phyloP scores from a whole-genome alignment of 2,329 filamentous ascomycete genomes.

The Claviceps pazoutovae region DNA sequence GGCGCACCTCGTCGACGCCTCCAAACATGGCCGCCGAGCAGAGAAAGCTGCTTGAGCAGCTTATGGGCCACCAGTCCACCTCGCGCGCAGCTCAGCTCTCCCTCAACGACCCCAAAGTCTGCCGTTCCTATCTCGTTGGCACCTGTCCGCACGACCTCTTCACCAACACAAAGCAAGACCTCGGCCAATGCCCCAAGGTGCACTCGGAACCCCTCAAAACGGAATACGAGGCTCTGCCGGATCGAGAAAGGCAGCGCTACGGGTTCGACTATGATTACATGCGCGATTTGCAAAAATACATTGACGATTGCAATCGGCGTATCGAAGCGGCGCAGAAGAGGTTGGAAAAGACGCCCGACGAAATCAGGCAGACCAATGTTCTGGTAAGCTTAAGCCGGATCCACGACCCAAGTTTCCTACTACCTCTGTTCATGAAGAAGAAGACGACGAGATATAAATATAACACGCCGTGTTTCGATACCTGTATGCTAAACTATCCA shows the following conservation, averaged over 20 bases:
- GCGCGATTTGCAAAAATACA: constrained; percentile 89
- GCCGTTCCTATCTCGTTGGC: constrained; percentile 83
- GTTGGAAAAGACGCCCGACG: constrained; percentile 93
- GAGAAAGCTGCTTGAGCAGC: constrained; percentile 95
- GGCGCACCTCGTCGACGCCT: not conserved
- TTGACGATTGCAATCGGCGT: constrained; percentile 87
- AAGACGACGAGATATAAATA: too few species aligned
- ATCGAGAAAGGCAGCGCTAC: constrained; percentile 59
- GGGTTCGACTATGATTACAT: constrained; percentile 96
- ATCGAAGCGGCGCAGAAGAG: constrained; percentile 84
- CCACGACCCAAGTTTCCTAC: not conserved
- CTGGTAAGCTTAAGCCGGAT: constrained; percentile 32
- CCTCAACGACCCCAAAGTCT: constrained; percentile 85
- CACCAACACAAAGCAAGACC: constrained; percentile 96
- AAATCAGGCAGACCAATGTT: constrained; percentile 88
- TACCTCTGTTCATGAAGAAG: not conserved
- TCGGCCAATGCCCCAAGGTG: constrained; percentile 76
- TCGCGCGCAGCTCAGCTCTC: constrained; percentile 69
- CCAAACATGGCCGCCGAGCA: constrained; percentile 81
- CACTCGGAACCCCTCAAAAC: constrained; percentile 80
- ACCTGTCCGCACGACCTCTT: constrained; percentile 98
- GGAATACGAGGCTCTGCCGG: constrained; percentile 67
- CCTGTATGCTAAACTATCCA: not conserved
- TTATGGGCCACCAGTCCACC: constrained; percentile 64
- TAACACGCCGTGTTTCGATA: too few species aligned